A percentile compares a stretch with the other conserved stretches of the same genome.
These are phyloP conservation scores for Syzygium grande DNA, from an alignment of 345 rosid genomes.

Conservation along the genomic window DNA sequence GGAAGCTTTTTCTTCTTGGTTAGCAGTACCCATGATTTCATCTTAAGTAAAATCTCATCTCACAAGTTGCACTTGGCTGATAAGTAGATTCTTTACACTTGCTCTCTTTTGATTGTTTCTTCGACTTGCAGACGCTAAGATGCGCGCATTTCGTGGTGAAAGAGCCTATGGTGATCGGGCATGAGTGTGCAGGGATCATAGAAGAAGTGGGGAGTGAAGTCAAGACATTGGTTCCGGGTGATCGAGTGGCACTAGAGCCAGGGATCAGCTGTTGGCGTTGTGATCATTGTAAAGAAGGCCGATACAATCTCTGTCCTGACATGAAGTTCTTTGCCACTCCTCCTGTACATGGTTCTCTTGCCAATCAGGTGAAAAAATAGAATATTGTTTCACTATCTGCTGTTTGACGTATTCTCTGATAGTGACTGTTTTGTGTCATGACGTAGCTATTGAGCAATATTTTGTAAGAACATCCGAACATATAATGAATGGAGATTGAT, in stretches of 20 bases:
- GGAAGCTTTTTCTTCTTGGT: not conserved
- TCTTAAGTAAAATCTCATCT: not conserved
- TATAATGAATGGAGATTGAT: not conserved
- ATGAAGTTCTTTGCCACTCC: constrained; percentile 97
- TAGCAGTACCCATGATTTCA: not conserved
- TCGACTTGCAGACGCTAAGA: constrained; percentile 47
- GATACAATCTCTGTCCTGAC: constrained; percentile 85
- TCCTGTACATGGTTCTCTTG: constrained; percentile 84
- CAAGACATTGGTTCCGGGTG: constrained; percentile 53
- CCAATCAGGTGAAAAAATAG: constrained; percentile 46
- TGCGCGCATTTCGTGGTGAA: constrained; percentile 71
- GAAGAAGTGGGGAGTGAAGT: constrained; percentile 80
- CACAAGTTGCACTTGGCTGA: not conserved
- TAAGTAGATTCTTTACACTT: not conserved
- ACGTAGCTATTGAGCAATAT: not conserved
- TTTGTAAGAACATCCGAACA: not conserved
- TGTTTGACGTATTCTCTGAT: not conserved
- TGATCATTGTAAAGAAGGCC: constrained; percentile 56
- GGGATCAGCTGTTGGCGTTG: constrained; percentile 90
- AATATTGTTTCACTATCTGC: not conserved
- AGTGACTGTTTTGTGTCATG: not conserved
- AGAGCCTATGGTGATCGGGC: constrained; percentile 97
- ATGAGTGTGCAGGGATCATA: constrained; percentile 89
- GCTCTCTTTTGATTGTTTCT: not conserved
- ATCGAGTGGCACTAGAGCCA: constrained; percentile 88